Base-by-base conservation (phyloP, 331 rosid genomes). In the Ulmus americana region DNA sequence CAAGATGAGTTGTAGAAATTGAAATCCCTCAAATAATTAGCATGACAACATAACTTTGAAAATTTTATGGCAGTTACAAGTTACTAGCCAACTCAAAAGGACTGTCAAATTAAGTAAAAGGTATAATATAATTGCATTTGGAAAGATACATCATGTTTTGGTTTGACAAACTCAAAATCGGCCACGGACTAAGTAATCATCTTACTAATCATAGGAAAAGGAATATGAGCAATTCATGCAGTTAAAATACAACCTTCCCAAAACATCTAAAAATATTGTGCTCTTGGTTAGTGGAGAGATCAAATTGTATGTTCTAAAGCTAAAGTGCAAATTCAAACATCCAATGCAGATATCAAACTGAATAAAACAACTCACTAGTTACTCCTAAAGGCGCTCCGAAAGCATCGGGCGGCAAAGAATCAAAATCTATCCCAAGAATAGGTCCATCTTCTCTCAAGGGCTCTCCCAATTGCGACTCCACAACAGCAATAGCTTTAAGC, bases 371-470 rank as follows among this genome's bases (percentile, higher is more conserved):
- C 39, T 38, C 62, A 67, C 40, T 1, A 55, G 66, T 65, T 40
- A 70, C 82, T 90, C 99, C 95, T 77, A 94, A 47, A 35, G 95
- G 95, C 67, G 96, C 95, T 45, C 99, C 97, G 3, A 94, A 94
- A 8, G 99, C 99, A 85, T 90, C 99, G 0, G 99, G 99, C 2
- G 99, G 97, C 81, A 94, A 75, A 4, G 84, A 77, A 81, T 94
- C 99, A 68, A 94, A 94, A 82, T 94, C 99, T 39, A 85, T 70
- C 64, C 99, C 99, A 14, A 94, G 83, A 72, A 85, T 66, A 2
- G 99, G 99, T 15, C 96, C 99, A 54, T 94, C 95, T 16, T 90
- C 97, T 81, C 95, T 85, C 74, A 94, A 65, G 51, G 96, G 88
- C 75, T 90, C 96, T 51, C 97, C 97, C 75, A 94, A 76, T 65